Base-by-base conservation (phyloP, 768 basidiomycete species). In the Artomyces pyxidatus region DNA sequence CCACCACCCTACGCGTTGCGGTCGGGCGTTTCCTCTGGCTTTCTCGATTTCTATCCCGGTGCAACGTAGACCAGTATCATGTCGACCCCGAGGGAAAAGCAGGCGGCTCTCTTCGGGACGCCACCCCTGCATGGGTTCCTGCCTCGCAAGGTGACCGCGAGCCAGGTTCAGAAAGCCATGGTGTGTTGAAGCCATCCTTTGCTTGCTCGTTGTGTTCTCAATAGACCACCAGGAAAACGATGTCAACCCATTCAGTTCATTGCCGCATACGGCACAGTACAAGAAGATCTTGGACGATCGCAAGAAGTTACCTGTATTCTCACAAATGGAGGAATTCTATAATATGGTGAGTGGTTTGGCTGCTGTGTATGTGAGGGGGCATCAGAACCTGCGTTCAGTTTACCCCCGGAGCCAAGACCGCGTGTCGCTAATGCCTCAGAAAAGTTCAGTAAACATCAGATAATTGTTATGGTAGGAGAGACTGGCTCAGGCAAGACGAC, bases 401-500 rank as follows among this genome's bases (percentile, higher is more conserved):
- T 46, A 42, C 57, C 47, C 53, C 55, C 55, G 52, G 41, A 38
- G 51, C 12, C 47, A 53, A 49, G 51, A 46, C 49, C 54, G 39
- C 50, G 47, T 57, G 41, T 52, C 58, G 42, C 64, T 66, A 56
- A 66, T 61, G 30, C 52, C 53, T 52, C 48, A 50, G 46, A 45
- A 57, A 66, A 85, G 82, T 89, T 87, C 68, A 77, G 61, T 48
- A 68, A 78, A 58, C 79, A 90, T 64, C 92, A 95, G 70, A 85
- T 96, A 54, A 83, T 87, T 35, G 79, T 92, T 52, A 85, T 92
- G 80, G 86, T 90, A 50, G 88, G 94, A 58, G 94, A 96, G 71
- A 96, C 94, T 0, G 94, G 93, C 9, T 87, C 90, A 23, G 94
- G 93, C 28, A 97, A 95, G 72, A 96, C 92, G 0, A 95, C 93